Conservation (phyloP, 495 filamentous ascomycete genomes). For the Aspergillus sparsus region DNA sequence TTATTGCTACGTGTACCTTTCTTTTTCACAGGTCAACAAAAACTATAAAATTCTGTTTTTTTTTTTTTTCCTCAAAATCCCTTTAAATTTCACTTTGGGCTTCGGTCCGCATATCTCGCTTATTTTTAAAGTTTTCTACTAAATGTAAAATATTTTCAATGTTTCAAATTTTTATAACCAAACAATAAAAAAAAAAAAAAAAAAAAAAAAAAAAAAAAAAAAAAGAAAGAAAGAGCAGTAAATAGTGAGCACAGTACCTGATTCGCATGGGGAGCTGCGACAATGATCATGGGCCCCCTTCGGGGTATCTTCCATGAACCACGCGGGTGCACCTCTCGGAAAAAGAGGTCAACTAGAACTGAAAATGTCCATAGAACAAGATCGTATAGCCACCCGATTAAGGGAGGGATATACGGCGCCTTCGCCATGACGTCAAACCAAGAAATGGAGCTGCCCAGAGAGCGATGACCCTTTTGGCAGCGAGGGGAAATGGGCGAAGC, state of each 20-base stretch:
- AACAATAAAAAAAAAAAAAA: no score
- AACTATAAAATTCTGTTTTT: no score
- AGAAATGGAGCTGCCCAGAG: not conserved
- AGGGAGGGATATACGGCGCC: constrained; percentile 22
- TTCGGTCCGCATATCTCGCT: no score
- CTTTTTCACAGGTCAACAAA: no score
- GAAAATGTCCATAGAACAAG: constrained; percentile 79
- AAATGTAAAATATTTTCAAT: no score
- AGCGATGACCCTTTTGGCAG: not conserved
- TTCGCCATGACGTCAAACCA: constrained; percentile 23
- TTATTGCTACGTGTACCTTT: no score
- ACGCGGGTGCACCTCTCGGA: constrained; percentile 93
- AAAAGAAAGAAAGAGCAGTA: no score
- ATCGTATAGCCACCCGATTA: constrained; percentile 79
- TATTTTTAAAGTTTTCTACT: constrained; percentile 3
- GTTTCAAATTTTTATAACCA: no score
- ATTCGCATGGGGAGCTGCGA: constrained; percentile 98
- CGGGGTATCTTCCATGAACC: constrained; percentile 91
- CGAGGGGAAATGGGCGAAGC: not conserved
- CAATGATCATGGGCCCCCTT: constrained; percentile 87
- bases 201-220: no score
- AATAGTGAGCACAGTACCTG: constrained; percentile 62
- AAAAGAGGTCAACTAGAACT: constrained; percentile 89
- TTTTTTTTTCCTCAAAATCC: no score
- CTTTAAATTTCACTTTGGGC: no score